Conservation (phyloP, 805 yeast species). For the Trichomonascus vanleenenianus region DNA sequence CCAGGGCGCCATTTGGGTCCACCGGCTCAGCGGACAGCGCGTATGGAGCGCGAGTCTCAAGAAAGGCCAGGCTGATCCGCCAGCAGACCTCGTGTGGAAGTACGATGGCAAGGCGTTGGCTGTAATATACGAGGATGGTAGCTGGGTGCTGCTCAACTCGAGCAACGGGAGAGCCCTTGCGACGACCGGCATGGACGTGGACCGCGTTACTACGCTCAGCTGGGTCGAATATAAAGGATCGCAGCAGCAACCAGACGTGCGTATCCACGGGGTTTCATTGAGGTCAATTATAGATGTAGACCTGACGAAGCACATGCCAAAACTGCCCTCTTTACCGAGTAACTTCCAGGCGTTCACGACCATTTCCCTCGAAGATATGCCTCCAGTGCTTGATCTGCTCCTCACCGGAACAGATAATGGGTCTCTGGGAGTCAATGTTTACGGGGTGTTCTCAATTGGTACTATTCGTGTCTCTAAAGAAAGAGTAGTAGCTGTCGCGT, state of each 20-base stretch:
- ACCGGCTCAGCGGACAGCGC: constrained; percentile 45
- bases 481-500: constrained; percentile 5
- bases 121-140: constrained; percentile 38
- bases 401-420: constrained; percentile 23
- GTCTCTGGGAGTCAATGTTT: constrained; percentile 24
- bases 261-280: constrained; percentile 12
- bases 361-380: constrained; percentile 8
- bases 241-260: neutral
- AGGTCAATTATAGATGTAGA: constrained; percentile 25
- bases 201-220: neutral
- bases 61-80: constrained; percentile 7
- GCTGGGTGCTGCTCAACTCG: constrained; percentile 38
- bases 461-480: constrained; percentile 5
- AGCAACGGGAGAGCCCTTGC: constrained; percentile 38
- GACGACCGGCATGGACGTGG: constrained; percentile 8
- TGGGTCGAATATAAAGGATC: neutral
- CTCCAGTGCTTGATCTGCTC: constrained; percentile 15
- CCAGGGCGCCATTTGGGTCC: constrained; percentile 45
- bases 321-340: constrained; percentile 10
- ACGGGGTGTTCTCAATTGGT: constrained; percentile 31
- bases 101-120: constrained; percentile 36
- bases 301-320: constrained; percentile 20
- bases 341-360: constrained; percentile 6
- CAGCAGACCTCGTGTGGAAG: constrained; percentile 27
- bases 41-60: constrained; percentile 41